phyloP scores from a whole-genome alignment of 2,329 filamentous ascomycete genomes.

The Claviceps sp. region DNA sequence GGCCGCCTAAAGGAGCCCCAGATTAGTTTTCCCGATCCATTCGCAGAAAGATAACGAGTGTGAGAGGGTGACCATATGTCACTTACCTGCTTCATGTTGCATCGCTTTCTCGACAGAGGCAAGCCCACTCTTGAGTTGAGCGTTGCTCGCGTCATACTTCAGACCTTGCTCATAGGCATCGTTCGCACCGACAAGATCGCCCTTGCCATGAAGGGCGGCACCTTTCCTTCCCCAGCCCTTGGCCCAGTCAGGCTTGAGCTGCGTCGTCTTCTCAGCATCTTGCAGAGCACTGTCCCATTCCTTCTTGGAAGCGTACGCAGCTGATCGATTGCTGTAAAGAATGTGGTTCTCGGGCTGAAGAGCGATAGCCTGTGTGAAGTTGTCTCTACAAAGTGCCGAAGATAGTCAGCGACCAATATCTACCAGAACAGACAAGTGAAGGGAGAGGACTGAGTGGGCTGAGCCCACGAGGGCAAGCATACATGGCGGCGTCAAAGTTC shows the following conservation, averaged over 20 bases:
- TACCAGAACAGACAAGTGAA: not conserved
- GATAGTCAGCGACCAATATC: not conserved
- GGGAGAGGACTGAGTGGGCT: not conserved
- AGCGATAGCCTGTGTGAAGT: slow-evolving; percentile 87
- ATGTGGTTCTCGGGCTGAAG: slow-evolving; percentile 86
- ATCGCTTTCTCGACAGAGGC: slow-evolving; percentile 80
- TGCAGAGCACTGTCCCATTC: slow-evolving; percentile 74
- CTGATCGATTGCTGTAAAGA: slow-evolving; percentile 94
- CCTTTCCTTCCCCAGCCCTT: slow-evolving; percentile 95
- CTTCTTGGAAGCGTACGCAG: slow-evolving; percentile 73
- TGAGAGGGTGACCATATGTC: too few relatives aligned
- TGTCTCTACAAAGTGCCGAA: slow-evolving; percentile 46
- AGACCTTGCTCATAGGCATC: slow-evolving; percentile 92
- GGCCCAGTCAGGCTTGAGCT: slow-evolving; percentile 94
- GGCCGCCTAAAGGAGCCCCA: not conserved
- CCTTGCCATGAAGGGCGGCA: slow-evolving; percentile 74
- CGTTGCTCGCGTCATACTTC: slow-evolving; percentile 82
- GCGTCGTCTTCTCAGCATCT: slow-evolving; percentile 85
- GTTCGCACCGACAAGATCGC: slow-evolving; percentile 71
- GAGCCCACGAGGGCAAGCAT: slow-evolving; percentile 28
- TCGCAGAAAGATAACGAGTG: not conserved
- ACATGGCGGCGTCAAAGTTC: slow-evolving; percentile 94
- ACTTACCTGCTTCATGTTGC: slow-evolving; percentile 37
- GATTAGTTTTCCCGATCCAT: slow-evolving; percentile 3
- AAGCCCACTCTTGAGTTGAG: slow-evolving; percentile 80